These are phyloP conservation scores for Alternaria triticina DNA, from an alignment of 2,329 filamentous ascomycete species.

Conservation along the genomic window DNA sequence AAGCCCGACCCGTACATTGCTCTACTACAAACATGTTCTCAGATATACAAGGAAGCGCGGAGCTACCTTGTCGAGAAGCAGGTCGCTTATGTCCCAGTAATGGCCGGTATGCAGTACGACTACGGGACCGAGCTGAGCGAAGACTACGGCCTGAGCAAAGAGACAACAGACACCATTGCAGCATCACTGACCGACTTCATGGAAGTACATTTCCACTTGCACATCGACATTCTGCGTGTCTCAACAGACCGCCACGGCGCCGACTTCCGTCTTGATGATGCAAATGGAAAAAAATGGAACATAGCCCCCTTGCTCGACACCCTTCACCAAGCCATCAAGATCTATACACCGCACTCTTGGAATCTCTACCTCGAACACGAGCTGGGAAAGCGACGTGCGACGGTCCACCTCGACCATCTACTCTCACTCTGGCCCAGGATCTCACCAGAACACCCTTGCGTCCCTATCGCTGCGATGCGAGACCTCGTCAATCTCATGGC, in stretches of 20 bases:
- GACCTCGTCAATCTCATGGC: neutral
- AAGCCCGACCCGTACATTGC: neutral
- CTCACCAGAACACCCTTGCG: neutral
- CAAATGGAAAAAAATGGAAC: neutral
- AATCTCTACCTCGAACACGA: neutral
- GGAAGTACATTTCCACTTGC: constrained; percentile 3
- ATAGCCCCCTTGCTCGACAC: neutral
- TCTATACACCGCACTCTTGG: neutral
- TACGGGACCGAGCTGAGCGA: neutral
- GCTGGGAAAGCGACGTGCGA: neutral
- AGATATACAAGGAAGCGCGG: constrained; percentile 1
- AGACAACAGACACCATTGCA: constrained; percentile 4
- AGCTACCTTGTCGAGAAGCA: constrained; percentile 3
- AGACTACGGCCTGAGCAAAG: neutral
- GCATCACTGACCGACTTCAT: constrained; percentile 1
- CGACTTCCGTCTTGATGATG: neutral
- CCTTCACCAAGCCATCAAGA: neutral
- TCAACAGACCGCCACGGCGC: neutral
- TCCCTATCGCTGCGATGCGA: neutral
- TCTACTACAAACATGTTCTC: neutral
- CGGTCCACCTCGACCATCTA: constrained; percentile 7
- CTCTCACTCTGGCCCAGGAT: constrained; percentile 7
- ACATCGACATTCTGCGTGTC: neutral
- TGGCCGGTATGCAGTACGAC: neutral
- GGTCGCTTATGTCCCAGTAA: constrained; percentile 2